These are phyloP conservation scores for Thelonectria blattea DNA, from an alignment of 2,329 filamentous ascomycete genomes.

Conservation along the genomic window DNA sequence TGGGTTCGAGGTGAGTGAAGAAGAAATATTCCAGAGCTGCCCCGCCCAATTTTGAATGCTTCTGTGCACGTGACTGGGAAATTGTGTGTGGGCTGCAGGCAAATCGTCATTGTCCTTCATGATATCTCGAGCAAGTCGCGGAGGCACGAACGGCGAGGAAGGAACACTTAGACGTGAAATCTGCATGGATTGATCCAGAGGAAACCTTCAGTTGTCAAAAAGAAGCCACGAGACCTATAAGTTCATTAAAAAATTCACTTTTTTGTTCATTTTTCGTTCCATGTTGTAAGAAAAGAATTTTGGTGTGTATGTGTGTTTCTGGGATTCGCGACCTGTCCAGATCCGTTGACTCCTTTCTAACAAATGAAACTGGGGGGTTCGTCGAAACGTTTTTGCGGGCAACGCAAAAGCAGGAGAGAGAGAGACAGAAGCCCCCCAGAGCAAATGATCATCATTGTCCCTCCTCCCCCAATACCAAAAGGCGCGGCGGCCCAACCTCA, in stretches of 20 bases:
- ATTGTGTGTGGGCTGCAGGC: not conserved
- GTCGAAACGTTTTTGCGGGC: slow-evolving; percentile 16
- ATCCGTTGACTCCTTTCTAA: slow-evolving; percentile 42
- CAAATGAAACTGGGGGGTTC: slow-evolving; percentile 39
- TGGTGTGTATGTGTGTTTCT: slow-evolving; percentile 25
- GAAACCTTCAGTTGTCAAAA: slow-evolving; percentile 8
- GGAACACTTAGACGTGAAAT: slow-evolving; percentile 24
- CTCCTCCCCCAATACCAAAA: slow-evolving; percentile 38
- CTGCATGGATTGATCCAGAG: slow-evolving; percentile 27
- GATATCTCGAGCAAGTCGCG: slow-evolving; percentile 2
- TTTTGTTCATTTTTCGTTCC: slow-evolving; percentile 40
- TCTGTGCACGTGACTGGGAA: slow-evolving; percentile 26
- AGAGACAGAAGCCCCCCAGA: no score
- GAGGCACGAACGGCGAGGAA: not conserved
- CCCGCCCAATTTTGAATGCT: slow-evolving; percentile 26
- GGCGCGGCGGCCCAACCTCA: slow-evolving; percentile 39
- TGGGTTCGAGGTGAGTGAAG: slow-evolving; percentile 15
- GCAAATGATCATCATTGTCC: slow-evolving; percentile 32
- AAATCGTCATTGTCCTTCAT: slow-evolving; percentile 12
- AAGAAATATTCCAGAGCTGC: slow-evolving; percentile 11
- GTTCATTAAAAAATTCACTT: slow-evolving; percentile 36
- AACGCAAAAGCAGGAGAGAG: slow-evolving; percentile 22
- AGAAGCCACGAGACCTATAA: slow-evolving; percentile 24
- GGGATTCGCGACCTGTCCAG: slow-evolving; percentile 39
- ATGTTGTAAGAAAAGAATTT: slow-evolving; percentile 39